phyloP scores from a whole-genome alignment of 2,329 filamentous ascomycete genomes.

The Mycocentrospora acerina region DNA sequence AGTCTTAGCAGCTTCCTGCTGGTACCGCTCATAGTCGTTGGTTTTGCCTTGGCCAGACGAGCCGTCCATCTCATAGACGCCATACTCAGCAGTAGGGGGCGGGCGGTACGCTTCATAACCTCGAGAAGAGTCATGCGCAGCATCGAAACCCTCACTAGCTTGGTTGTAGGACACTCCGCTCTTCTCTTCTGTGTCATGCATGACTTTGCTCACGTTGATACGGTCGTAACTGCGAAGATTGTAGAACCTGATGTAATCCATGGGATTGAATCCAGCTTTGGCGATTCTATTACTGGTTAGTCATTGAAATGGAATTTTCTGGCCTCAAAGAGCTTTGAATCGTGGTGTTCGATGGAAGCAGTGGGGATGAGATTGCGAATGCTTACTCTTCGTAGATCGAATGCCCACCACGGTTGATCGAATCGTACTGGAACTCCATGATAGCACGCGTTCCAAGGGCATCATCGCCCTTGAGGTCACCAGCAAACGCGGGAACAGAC shows the following conservation, averaged over 20 bases:
- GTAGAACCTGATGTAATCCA: slow-evolving; percentile 78
- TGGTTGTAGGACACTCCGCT: slow-evolving; percentile 69
- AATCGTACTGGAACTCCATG: slow-evolving; percentile 81
- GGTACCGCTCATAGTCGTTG: slow-evolving; percentile 67
- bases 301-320: too few species aligned
- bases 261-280: slow-evolving; percentile 67
- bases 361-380: too few species aligned
- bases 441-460: slow-evolving; percentile 78
- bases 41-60: slow-evolving; percentile 18
- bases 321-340: too few species aligned
- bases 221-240: slow-evolving; percentile 83
- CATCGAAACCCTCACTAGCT: slow-evolving; percentile 65
- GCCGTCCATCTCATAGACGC: slow-evolving; percentile 38
- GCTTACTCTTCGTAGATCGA: slow-evolving; percentile 68
- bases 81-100: slow-evolving; percentile 38
- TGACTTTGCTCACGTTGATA: slow-evolving; percentile 68
- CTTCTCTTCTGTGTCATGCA: slow-evolving; percentile 61
- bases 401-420: slow-evolving; percentile 74
- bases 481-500: slow-evolving; percentile 78
- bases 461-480: slow-evolving; percentile 71
- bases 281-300: slow-evolving; percentile 45
- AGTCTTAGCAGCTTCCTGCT: slow-evolving; percentile 63
- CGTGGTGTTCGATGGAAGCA: too few species aligned
- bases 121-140: slow-evolving; percentile 47
- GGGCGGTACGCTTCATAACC: slow-evolving; percentile 39